Percentiles rank a stretch among this genome's conserved stretches.
Conservation (phyloP, 257 asterid genomes). For the Oldenlandia corymbosa region DNA sequence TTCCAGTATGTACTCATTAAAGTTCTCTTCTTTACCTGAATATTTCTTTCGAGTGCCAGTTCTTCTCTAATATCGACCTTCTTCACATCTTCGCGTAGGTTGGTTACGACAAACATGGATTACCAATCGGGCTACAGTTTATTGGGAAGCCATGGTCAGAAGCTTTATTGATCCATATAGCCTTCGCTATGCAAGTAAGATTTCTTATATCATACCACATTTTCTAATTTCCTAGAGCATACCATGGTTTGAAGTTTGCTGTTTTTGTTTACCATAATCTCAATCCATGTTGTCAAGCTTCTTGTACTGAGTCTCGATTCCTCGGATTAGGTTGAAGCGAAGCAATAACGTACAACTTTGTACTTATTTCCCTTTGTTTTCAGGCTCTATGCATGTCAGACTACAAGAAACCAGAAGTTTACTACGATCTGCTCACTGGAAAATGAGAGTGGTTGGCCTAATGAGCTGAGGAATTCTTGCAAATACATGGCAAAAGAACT, state of each 20-base stretch:
- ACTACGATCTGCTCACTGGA: constrained; percentile 54
- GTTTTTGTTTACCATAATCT: not conserved
- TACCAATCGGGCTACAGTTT: constrained; percentile 90
- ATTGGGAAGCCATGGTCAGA: constrained; percentile 96
- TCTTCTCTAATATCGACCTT: not conserved
- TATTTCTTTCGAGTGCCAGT: not conserved
- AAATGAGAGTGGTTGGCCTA: constrained; percentile 14
- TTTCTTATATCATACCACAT: not conserved
- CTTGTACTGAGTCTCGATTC: not conserved
- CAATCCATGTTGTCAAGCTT: not conserved
- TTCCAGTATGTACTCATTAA: constrained; percentile 54
- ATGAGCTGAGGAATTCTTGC: no score
- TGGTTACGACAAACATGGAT: constrained; percentile 62
- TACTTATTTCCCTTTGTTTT: constrained; percentile 2
- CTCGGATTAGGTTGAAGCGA: not conserved
- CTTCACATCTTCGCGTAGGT: constrained; percentile 32
- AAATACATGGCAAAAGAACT: no score
- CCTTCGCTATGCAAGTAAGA: constrained; percentile 77
- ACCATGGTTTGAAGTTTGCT: not conserved
- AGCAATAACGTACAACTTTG: not conserved
- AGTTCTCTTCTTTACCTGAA: no score
- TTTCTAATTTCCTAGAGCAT: no score
- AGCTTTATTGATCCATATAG: constrained; percentile 59
- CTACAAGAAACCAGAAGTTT: constrained; percentile 68
- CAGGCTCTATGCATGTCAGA: constrained; percentile 64